Base-by-base conservation (phyloP, 2,329 filamentous ascomycete genomes). In the Cordyceps pruinosa region DNA sequence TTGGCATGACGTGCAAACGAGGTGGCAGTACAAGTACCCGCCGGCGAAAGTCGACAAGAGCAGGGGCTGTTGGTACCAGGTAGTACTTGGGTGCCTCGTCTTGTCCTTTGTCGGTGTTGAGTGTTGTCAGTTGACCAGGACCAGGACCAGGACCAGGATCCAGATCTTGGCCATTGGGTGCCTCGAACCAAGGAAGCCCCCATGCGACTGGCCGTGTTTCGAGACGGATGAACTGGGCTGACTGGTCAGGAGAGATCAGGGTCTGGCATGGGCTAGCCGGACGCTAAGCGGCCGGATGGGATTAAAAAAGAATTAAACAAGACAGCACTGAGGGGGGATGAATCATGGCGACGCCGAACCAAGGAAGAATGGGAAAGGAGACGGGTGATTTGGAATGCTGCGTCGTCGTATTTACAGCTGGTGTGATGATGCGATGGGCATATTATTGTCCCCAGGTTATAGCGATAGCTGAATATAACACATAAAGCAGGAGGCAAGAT, bases 91-190 rank as follows among this genome's bases (percentile, higher is more conserved):
- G n/a, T n/a, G n/a, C n/a, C n/a, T n/a, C n/a, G n/a, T n/a, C n/a
- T n/a, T n/a, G n/a, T n/a, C n/a, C n/a, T n/a, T n/a, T n/a, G n/a
- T n/a, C n/a, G n/a, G n/a, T n/a, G n/a, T n/a, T n/a, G n/a, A n/a
- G n/a, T n/a, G n/a, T n/a, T n/a, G n/a, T n/a, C n/a, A n/a, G n/a
- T n/a, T n/a, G n/a, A n/a, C 26, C 21, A 46, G 17, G 30, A 12
- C 34, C 8, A 47, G 37, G 28, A 26, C 5, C n/a, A 23, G 52
- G 34, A 45, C 15, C 44, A 25, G 19, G 19, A 56, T 48, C n/a
- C 52, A 56, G 44, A 48, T 56, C 52, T 56, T 48, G 42, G 52
- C 42, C 23, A 9, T 37, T 46, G 42, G 26, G 26, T 25, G 50
- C 25, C 28, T 44, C 28, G 44, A 47, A 56, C 42, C 52, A 56